These are phyloP conservation scores for Aciculosporium take DNA, from an alignment of 2,329 filamentous ascomycete genomes.

Conservation along the genomic window DNA sequence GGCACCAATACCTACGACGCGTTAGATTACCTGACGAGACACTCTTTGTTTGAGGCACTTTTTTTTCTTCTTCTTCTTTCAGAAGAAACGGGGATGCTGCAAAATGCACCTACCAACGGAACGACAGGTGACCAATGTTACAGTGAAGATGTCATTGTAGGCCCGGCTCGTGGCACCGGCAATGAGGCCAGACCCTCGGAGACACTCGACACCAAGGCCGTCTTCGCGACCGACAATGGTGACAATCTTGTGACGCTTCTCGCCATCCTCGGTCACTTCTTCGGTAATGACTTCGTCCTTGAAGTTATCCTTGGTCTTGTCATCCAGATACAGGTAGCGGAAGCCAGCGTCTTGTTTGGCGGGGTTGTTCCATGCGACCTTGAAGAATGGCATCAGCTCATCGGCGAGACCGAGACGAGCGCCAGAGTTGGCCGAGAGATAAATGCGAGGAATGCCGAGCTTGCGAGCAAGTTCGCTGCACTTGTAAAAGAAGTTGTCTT, in stretches of 20 bases:
- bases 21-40: conserved; percentile 1
- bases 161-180: conserved; percentile 92
- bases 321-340: conserved; percentile 90
- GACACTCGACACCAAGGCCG: conserved; percentile 91
- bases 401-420: conserved; percentile 93
- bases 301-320: conserved; percentile 74
- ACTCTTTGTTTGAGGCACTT: too few species aligned
- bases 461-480: conserved; percentile 92
- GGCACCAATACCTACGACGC: conserved; percentile 64
- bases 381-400: conserved; percentile 94
- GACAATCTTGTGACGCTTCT: conserved; percentile 85
- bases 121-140: conserved; percentile 92
- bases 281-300: conserved; percentile 67
- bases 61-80: too few species aligned
- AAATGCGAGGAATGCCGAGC: conserved; percentile 90
- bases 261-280: conserved; percentile 69
- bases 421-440: conserved; percentile 96
- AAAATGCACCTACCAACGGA: conserved; percentile 64
- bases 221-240: conserved; percentile 90
- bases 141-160: conserved; percentile 98
- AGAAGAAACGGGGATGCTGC: neutral
- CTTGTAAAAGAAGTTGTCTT: conserved; percentile 98
- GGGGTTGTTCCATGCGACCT: conserved; percentile 86
- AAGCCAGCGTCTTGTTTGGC: conserved; percentile 75
- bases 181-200: conserved; percentile 94